Conservation (phyloP, 2,329 filamentous ascomycete species). For the Zymoseptoria pseudotritici region DNA sequence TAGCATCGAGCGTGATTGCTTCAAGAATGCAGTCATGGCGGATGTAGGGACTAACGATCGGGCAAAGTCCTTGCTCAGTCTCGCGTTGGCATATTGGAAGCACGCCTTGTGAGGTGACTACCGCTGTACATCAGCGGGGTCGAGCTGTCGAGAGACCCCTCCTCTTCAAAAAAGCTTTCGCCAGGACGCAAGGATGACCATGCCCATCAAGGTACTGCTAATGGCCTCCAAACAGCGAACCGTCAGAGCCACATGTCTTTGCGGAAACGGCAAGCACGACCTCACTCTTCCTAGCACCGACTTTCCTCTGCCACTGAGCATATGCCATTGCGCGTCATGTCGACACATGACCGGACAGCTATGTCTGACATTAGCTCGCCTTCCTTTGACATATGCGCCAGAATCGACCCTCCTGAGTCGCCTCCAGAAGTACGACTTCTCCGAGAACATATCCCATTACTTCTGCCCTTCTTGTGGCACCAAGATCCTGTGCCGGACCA, state of each 20-base stretch:
- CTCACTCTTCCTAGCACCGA: conserved; percentile 27
- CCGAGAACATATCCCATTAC: conserved; percentile 35
- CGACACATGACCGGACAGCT: conserved; percentile 42
- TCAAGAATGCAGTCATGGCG: background rate
- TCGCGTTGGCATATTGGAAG: background rate
- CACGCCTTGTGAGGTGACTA: background rate
- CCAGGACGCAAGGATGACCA: background rate
- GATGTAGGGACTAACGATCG: background rate
- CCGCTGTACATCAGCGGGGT: background rate
- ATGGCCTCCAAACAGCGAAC: background rate
- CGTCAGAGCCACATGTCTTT: conserved; percentile 28
- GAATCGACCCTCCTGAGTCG: conserved; percentile 21
- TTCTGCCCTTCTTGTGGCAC: conserved; percentile 46
- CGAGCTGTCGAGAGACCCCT: background rate
- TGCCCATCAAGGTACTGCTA: background rate
- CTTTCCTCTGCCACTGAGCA: conserved; percentile 30
- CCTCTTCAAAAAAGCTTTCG: background rate
- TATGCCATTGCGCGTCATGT: conserved; percentile 49
- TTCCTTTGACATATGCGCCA: conserved; percentile 30
- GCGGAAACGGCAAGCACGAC: conserved; percentile 26
- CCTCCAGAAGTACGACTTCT: conserved; percentile 40
- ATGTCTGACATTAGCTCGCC: conserved; percentile 33
- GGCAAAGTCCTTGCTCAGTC: background rate
- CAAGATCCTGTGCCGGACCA: conserved; percentile 24
- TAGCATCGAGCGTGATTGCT: background rate